Evolutionary conservation across 106 monocot genomes (phyloP).

Genomic region (Posidonia australis): DNA sequence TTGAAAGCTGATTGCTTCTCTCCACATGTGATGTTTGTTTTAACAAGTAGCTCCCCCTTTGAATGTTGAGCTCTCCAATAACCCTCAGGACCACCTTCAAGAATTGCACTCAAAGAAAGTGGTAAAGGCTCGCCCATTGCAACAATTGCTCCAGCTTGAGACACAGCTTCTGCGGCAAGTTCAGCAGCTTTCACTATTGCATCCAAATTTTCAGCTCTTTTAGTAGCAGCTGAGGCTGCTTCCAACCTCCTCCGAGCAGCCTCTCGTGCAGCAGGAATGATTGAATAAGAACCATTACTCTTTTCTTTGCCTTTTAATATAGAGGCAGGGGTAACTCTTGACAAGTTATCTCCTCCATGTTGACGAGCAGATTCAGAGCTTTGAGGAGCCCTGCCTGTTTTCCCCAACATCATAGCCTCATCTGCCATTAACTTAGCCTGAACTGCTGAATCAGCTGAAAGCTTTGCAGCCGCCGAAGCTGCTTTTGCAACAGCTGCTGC

Average conservation of each 20-base stretch:
- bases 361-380: slow-evolving; percentile 9
- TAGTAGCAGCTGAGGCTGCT: slow-evolving; percentile 70
- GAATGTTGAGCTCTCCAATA: slow-evolving; percentile 37
- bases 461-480: slow-evolving; percentile 84
- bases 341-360: slow-evolving; percentile 26
- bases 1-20: slow-evolving; percentile 8
- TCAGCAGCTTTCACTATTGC: slow-evolving; percentile 93
- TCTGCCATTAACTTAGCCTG: slow-evolving; percentile 93
- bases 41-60: slow-evolving; percentile 8
- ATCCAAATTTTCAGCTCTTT: slow-evolving; percentile 86
- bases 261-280: slow-evolving; percentile 62
- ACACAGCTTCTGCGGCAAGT: slow-evolving; percentile 86
- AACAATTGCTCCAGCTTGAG: slow-evolving; percentile 65
- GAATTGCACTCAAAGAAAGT: slow-evolving; percentile 43
- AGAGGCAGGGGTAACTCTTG: slow-evolving; percentile 32
- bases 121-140: slow-evolving; percentile 93
- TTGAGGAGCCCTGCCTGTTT: slow-evolving; percentile 7
- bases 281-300: slow-evolving; percentile 31
- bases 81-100: slow-evolving; percentile 67
- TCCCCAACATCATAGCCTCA: slow-evolving; percentile 36
- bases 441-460: slow-evolving; percentile 75
- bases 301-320: slow-evolving; percentile 46
- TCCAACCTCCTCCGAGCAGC: slow-evolving; percentile 60
- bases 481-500: slow-evolving; percentile 90
- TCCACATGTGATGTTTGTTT: slow-evolving; percentile 6